Base-by-base conservation (phyloP, 805 yeast species). In the Cyberlindnera petersonii region DNA sequence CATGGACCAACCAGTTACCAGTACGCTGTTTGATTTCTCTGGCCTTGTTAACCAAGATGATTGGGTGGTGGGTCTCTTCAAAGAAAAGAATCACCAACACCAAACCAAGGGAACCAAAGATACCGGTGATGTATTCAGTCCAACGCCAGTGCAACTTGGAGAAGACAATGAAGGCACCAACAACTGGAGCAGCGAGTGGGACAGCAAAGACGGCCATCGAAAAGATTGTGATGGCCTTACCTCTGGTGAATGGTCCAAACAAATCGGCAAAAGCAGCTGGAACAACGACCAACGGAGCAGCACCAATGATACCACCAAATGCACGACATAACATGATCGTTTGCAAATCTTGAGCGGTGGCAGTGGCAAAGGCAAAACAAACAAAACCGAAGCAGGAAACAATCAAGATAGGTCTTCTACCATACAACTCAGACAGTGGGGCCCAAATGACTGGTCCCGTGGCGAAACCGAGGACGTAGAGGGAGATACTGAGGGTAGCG, bases 361-460 rank as follows among this genome's bases (percentile, higher is more conserved):
- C 96, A 24, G 74, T 75, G 4, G 84, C 95, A 55, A 82, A 83
- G 32, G 71, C 69, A 61, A 86, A 85, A 32, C 74, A 52, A 16
- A 72, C 64, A 55, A 75, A 74, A 1, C 82, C 74, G 29, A 85
- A 64, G 4, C 72, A 60, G 6, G 88, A 75, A 4, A 77, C 46
- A 3, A 82, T 47, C 39, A 84, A 52, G 13, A 85, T 79, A 14
- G 72, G 60, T 58, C 75, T 74, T 60, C 95, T 74, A 39, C 94
- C 93, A 49, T 71, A 80, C 26, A 82, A 53, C 59, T 84, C 95
- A 14, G 91, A 81, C 26, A 84, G 58, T 5, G 95, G 96, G 19
- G 93, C 96, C 87, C 93, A 89, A 26, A 86, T 54, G 35, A 89
- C 68, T 4, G 98, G 98, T 15, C 97, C 96, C 1, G 86, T 73